phyloP scores from a whole-genome alignment of 345 rosid species.

The Brassica cretica region DNA sequence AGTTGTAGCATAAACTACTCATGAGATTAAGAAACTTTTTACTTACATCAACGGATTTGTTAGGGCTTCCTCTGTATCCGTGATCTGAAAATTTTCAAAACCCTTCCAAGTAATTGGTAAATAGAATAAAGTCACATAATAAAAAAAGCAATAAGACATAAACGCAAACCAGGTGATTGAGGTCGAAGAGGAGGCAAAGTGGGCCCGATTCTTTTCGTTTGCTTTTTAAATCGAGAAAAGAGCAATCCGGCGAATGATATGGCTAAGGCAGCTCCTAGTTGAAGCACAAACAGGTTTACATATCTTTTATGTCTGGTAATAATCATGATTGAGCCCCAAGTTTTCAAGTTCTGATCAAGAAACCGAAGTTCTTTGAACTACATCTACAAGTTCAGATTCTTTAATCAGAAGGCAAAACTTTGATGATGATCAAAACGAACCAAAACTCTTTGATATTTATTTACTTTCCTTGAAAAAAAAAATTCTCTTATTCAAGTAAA shows the following conservation, averaged over 20 bases:
- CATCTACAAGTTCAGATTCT: conserved; percentile 21
- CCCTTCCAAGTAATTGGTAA: background rate
- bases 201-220: conserved; percentile 40
- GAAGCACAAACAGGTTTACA: conserved; percentile 53
- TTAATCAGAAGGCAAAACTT: conserved; percentile 7
- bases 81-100: conserved; percentile 39
- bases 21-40: too few relatives aligned
- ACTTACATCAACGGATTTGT: conserved; percentile 10
- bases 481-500: too few relatives aligned
- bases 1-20: background rate
- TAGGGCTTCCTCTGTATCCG: conserved; percentile 20
- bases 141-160: background rate
- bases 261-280: conserved; percentile 69
- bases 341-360: background rate
- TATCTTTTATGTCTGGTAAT: conserved; percentile 48
- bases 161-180: conserved; percentile 29
- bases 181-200: conserved; percentile 38
- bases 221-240: conserved; percentile 51
- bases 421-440: background rate
- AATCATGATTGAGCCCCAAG: conserved; percentile 14
- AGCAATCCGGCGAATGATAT: conserved; percentile 73
- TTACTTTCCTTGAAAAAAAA: too few relatives aligned
- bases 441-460: too few relatives aligned
- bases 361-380: background rate
- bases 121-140: too few relatives aligned